phyloP scores from a whole-genome alignment of 2,329 filamentous ascomycete genomes.

The Colletotrichum aenigma region DNA sequence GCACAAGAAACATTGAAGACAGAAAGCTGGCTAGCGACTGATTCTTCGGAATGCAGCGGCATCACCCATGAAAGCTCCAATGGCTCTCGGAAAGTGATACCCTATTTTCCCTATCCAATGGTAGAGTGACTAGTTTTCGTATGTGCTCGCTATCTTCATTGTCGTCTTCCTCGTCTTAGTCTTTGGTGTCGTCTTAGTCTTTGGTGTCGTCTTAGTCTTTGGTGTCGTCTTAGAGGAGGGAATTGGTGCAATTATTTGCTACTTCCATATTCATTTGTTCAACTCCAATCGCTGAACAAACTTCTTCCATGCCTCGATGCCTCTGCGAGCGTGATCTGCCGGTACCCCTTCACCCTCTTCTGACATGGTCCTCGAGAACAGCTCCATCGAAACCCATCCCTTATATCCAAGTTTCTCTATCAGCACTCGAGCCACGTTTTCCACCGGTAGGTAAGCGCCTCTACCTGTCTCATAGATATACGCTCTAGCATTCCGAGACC shows the following conservation, averaged over 20 bases:
- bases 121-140: neutral
- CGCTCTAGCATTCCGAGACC: slow-evolving; percentile 65
- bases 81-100: neutral
- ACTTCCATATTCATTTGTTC: neutral
- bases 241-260: neutral
- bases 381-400: slow-evolving; percentile 54
- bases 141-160: neutral
- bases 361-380: slow-evolving; percentile 59
- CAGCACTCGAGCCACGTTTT: slow-evolving; percentile 40
- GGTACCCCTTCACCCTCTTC: slow-evolving; percentile 48
- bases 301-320: slow-evolving; percentile 53
- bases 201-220: neutral
- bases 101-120: neutral
- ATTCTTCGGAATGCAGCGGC: neutral
- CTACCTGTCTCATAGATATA: slow-evolving; percentile 61
- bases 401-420: neutral
- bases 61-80: neutral
- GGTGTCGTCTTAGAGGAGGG: neutral
- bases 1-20: neutral
- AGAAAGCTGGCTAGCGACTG: accelerated
- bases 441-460: slow-evolving; percentile 64
- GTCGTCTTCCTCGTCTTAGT: too few species aligned
- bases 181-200: too few species aligned
- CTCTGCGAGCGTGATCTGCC: slow-evolving; percentile 55
- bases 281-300: neutral